Evolutionary conservation across 371 early-diverging fungal species (phyloP).

Genomic region (Umbelopsis sp.): DNA sequence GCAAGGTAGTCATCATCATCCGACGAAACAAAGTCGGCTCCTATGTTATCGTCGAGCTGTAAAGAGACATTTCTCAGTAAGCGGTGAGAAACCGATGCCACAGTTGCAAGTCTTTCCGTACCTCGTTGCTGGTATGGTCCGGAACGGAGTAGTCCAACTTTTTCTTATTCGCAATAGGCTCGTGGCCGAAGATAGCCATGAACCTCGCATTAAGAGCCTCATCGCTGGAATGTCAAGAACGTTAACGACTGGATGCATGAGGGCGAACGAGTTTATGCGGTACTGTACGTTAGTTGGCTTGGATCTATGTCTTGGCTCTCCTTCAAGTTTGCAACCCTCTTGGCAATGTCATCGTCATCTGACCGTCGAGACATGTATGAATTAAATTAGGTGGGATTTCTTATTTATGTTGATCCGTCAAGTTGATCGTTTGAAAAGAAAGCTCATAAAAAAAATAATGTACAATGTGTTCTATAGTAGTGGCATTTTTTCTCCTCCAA

Average conservation of each 20-base stretch:
- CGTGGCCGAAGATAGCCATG: constrained; percentile 1
- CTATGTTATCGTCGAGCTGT: constrained; percentile 26
- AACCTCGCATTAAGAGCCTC: constrained; percentile 12
- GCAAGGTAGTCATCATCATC: constrained; percentile 9
- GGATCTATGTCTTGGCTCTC: neutral
- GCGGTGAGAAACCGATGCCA: neutral
- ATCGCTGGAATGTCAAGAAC: neutral
- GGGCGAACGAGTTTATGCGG: neutral
- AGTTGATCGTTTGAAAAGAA: neutral
- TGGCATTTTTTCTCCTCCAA: neutral
- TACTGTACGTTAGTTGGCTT: constrained; percentile 2
- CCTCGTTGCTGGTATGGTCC: constrained; percentile 22
- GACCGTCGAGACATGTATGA: neutral
- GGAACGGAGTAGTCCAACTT: constrained; percentile 28
- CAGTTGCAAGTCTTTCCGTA: neutral
- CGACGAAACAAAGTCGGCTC: constrained; percentile 17
- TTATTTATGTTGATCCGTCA: neutral
- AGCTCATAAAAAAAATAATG: neutral
- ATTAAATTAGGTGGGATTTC: neutral
- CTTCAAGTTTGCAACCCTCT: constrained; percentile 4
- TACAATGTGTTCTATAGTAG: neutral
- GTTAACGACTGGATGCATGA: neutral
- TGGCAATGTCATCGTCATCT: constrained; percentile 8
- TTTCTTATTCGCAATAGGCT: constrained; percentile 25
- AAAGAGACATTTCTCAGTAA: neutral